These are phyloP conservation scores for Syncephalastrum contaminatum DNA, from an alignment of 371 early-diverging fungal genomes.

Conservation along the genomic window DNA sequence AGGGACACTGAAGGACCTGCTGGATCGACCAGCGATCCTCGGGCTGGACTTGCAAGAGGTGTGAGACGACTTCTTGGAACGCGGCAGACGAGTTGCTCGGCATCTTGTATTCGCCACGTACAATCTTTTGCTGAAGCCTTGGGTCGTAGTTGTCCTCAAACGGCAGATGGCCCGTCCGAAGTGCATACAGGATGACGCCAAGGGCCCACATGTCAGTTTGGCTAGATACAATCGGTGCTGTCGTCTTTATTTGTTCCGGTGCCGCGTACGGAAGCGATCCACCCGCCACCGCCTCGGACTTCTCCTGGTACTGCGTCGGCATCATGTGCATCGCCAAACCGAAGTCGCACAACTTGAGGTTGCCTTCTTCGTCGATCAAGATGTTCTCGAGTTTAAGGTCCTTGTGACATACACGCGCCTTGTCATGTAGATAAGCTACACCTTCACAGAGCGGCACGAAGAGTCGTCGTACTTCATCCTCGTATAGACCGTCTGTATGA, in stretches of 20 bases:
- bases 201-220: slow-evolving; percentile 78
- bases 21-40: slow-evolving; percentile 18
- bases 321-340: slow-evolving; percentile 64
- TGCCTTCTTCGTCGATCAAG: slow-evolving; percentile 48
- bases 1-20: slow-evolving; percentile 25
- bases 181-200: slow-evolving; percentile 77
- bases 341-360: slow-evolving; percentile 87
- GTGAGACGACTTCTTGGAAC: slow-evolving; percentile 18
- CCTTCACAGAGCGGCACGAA: slow-evolving; percentile 76
- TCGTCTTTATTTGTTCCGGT: slow-evolving; percentile 62
- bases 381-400: slow-evolving; percentile 96
- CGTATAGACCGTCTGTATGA: slow-evolving; percentile 26
- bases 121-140: slow-evolving; percentile 67
- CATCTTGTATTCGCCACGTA: slow-evolving; percentile 46
- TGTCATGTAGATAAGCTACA: slow-evolving; percentile 78
- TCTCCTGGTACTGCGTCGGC: slow-evolving; percentile 2
- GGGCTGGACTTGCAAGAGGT: slow-evolving; percentile 30
- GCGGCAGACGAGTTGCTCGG: slow-evolving; percentile 29
- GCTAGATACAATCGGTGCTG: slow-evolving; percentile 24
- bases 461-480: slow-evolving; percentile 46
- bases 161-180: slow-evolving; percentile 72
- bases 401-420: slow-evolving; percentile 76
- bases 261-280: slow-evolving; percentile 79
- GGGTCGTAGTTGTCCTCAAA: slow-evolving; percentile 75
- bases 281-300: slow-evolving; percentile 23